A percentile compares a stretch with the other conserved stretches of the same genome.
Conservation (phyloP, 306 rosid species). For the Vigna mungo region DNA sequence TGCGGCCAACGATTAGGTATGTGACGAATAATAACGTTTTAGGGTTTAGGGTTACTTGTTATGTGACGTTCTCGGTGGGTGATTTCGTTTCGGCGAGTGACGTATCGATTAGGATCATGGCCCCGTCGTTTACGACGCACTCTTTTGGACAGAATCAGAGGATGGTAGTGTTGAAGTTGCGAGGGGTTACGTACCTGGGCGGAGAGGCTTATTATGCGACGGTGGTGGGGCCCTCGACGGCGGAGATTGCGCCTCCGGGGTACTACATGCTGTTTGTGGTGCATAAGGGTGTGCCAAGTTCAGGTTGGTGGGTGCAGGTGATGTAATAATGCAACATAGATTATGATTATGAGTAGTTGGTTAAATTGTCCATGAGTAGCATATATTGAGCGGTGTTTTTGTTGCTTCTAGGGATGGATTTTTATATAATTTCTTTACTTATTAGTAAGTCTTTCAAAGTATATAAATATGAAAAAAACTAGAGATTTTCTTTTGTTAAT, state of each 20-base stretch:
- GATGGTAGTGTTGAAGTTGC: slow-evolving; percentile 65
- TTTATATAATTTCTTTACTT: too few species aligned
- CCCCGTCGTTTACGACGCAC: slow-evolving; percentile 81
- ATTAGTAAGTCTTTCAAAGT: too few species aligned
- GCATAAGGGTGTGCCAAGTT: slow-evolving; percentile 64
- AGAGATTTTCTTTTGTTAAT: too few species aligned
- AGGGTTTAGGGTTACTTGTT: slow-evolving; percentile 44
- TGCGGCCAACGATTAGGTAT: slow-evolving; percentile 53
- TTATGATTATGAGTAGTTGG: neutral
- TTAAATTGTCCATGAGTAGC: neutral
- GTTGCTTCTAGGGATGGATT: neutral
- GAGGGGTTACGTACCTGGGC: slow-evolving; percentile 28
- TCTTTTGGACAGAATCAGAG: slow-evolving; percentile 78
- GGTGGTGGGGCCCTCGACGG: slow-evolving; percentile 62
- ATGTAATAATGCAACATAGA: slow-evolving; percentile 14
- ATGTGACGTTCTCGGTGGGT: slow-evolving; percentile 51
- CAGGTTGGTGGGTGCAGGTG: slow-evolving; percentile 70
- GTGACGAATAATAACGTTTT: slow-evolving; percentile 22
- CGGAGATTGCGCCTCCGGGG: slow-evolving; percentile 72
- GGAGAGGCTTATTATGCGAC: slow-evolving; percentile 43
- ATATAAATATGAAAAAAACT: too few species aligned
- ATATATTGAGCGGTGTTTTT: neutral
- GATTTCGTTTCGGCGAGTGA: slow-evolving; percentile 23
- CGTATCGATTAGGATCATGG: slow-evolving; percentile 62
- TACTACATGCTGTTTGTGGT: slow-evolving; percentile 72